Evolutionary conservation across 768 basidiomycete species (phyloP), one percentile per base, ranked within the genome.

Genomic region (Lactarius deliciosus): DNA sequence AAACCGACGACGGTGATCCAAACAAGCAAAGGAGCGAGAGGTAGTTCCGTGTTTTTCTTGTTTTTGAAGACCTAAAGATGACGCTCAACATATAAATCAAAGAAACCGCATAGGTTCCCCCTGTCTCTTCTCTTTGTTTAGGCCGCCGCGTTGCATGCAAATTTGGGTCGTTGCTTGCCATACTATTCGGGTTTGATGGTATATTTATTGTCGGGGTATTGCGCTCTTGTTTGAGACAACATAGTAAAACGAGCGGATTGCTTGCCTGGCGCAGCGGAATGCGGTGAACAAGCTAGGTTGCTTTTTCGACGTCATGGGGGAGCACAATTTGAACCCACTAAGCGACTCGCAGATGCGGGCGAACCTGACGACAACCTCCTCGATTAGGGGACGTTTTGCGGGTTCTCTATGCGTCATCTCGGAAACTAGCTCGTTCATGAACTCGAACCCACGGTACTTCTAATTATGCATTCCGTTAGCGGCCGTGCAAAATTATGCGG

Each of bases 351-450:
- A 57, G 30, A 78, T 75, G 5, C 59, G 59, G 9, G 75, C 71
- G 57, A 80, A 79, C 6, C 73, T 74, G 18, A 66, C 45, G n/a
- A 79, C 74, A 4, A 78, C 79, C 58, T 79, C 74, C 22, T 75
- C 73, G 69, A 80, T 79, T 1, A 72, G 75, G 1, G 79, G 80
- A 18, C 80, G 76, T 56, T 75, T 74, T 6, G 65, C 54, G 0
- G 79, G 77, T 55, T 79, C 74, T 0, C 69, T 63, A 63, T 78
- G 73, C 0, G 75, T 72, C 80, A 81, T 81, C 25, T 79, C 77
- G 0, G 60, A 55, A 47, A 73, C 67, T n/a, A 73, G 45, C 40
- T 28, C 54, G 11, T 56, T 50, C 60, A 70, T 60, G 41, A 68
- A 70, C 40, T 61, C 62, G 20, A 69, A 68, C 2, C 66, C 66